Evolutionary conservation across 495 filamentous ascomycete genomes (phyloP).

Genomic region (Neurospora hispaniola): DNA sequence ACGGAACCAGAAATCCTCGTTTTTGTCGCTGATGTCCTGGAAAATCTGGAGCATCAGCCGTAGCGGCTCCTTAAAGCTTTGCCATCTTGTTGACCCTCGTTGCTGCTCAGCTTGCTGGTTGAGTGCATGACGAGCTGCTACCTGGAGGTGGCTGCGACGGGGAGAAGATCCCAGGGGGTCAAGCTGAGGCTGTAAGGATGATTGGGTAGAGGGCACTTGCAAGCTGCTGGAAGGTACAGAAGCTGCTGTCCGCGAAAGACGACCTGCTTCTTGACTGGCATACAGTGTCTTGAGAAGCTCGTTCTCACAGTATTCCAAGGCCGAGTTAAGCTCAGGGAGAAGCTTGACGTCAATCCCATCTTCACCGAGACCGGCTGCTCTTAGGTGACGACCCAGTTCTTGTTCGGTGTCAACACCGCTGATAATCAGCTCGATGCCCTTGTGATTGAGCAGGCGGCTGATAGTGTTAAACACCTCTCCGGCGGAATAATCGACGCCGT

Average conservation of each 20-base stretch:
- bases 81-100: constrained; percentile 48
- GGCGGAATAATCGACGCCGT: constrained; percentile 89
- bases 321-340: constrained; percentile 84
- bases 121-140: constrained; percentile 65
- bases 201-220: constrained; percentile 38
- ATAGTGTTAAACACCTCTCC: constrained; percentile 90
- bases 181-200: constrained; percentile 11
- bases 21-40: constrained; percentile 66
- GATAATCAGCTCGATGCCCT: constrained; percentile 67
- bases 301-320: constrained; percentile 90
- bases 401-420: constrained; percentile 66
- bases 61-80: constrained; percentile 76
- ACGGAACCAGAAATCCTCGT: constrained; percentile 91
- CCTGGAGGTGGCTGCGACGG: constrained; percentile 62
- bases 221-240: constrained; percentile 30
- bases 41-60: constrained; percentile 90
- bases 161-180: constrained; percentile 61
- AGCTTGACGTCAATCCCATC: constrained; percentile 58
- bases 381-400: constrained; percentile 63
- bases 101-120: constrained; percentile 37
- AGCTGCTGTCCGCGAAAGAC: constrained; percentile 25
- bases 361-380: constrained; percentile 67
- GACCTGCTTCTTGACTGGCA: constrained; percentile 37
- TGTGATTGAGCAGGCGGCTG: constrained; percentile 63
- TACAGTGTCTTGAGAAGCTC: constrained; percentile 84